Base-by-base conservation (phyloP, 2,329 filamentous ascomycete species). In the Pseudocercospora macadamiae region DNA sequence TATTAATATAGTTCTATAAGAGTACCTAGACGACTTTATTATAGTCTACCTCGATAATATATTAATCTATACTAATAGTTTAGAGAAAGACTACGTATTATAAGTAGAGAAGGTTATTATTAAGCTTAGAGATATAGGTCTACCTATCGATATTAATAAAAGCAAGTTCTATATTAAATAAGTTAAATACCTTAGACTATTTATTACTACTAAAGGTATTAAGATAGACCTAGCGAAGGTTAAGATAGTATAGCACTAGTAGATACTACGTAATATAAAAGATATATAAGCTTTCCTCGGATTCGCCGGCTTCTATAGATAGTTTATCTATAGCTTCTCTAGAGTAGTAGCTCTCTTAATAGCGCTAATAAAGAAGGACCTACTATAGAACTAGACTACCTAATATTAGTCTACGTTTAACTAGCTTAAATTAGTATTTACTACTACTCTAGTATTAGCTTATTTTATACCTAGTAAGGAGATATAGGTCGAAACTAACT, bases 121-220 rank as follows among this genome's bases (percentile, higher is more conserved):
- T 21, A 32, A 16, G 23, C 45, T 60, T 3, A 4, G 28, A 34
- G 23, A 30, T 30, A 18, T 52, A 53, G 14, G 49, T 3, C 56
- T 68, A 18, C 39, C 55, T 6, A 32, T 55, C 2, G 53, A 68
- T 36, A 49, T 61, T 26, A 49, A 57, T 4, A 73, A 73, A 37
- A 72, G 66, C 51, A 53, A 60, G 4, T 74, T 73, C 36, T 51
- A 70, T 39, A 52, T 67, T 10, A 66, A 69, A 28, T 60, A 69
- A 60, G 57, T 72, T 12, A 62, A 64, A 34, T 70, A 57, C 56
- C 63, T 70, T 10, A 62, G 51, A 2, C 21, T 53, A 3, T 26
- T 45, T 30, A 30, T 54, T 4, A 45, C 14, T 19, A 28, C n/a
- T 1, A 12, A 26, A 3, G 7, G 37, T 30, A 32, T 54, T 12